A percentile compares a stretch with the other conserved stretches of the same genome.
phyloP scores from a whole-genome alignment of 495 filamentous ascomycete genomes.

The Aspergillus nidulans region DNA sequence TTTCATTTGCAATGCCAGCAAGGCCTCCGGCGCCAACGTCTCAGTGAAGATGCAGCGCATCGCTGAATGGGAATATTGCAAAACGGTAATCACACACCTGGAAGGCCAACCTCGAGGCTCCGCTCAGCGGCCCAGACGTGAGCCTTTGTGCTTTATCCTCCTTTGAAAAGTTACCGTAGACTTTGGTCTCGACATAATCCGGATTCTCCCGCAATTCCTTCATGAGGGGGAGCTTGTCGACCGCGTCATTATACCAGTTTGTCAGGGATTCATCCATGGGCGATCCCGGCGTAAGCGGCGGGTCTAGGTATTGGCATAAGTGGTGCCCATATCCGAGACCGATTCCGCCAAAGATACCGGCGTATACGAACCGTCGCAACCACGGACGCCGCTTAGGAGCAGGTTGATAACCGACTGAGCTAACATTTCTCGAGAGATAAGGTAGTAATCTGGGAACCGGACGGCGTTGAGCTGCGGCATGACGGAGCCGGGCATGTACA shows the following conservation, averaged over 20 bases:
- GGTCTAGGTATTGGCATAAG: conserved; percentile 14
- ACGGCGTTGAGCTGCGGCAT: conserved; percentile 5
- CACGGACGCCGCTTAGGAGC: conserved; percentile 27
- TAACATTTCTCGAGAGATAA: conserved; percentile 19
- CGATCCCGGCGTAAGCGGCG: conserved; percentile 30
- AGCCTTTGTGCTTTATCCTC: conserved; percentile 33
- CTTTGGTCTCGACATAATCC: conserved; percentile 48
- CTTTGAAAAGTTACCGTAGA: conserved; percentile 48
- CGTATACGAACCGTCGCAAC: conserved; percentile 37
- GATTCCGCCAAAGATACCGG: conserved; percentile 31
- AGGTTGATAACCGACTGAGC: conserved; percentile 21
- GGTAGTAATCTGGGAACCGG: background rate
- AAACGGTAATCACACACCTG: conserved; percentile 30
- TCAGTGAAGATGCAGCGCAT: background rate
- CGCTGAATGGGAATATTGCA: background rate
- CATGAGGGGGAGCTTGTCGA: conserved; percentile 50
- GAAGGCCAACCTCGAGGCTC: conserved; percentile 36
- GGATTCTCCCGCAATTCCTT: conserved; percentile 48
- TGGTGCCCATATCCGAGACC: conserved; percentile 22
- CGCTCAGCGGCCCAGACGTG: conserved; percentile 38
- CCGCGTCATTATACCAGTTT: conserved; percentile 21
- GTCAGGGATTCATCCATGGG: conserved; percentile 24
- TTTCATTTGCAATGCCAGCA: background rate
- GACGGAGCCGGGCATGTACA: conserved; percentile 23
- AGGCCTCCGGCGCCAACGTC: background rate